Evolutionary conservation across 495 filamentous ascomycete species (phyloP).

Genomic region (Tuber brumale): DNA sequence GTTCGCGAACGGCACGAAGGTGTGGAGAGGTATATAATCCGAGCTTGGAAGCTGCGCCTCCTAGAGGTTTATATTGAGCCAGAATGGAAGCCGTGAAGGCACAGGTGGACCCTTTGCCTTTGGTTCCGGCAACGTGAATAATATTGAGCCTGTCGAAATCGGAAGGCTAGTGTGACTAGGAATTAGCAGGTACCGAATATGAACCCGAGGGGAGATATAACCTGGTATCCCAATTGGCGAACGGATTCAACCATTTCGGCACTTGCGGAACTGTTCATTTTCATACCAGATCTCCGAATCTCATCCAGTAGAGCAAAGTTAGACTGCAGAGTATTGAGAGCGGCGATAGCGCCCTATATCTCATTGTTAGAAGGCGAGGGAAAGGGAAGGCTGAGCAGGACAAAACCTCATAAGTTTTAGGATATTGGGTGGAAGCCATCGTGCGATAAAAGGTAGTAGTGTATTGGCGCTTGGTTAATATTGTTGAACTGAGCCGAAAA

Average conservation of each 20-base stretch:
- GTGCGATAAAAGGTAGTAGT: not conserved
- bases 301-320: constrained; percentile 73
- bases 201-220: constrained; percentile 47
- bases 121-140: constrained; percentile 58
- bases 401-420: not conserved
- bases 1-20: constrained; percentile 55
- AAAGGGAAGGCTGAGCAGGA: not conserved
- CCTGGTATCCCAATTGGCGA: constrained; percentile 60
- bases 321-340: constrained; percentile 84
- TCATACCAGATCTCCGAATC: constrained; percentile 58
- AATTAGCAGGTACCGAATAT: not conserved
- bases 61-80: constrained; percentile 35
- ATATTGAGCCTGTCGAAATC: constrained; percentile 40
- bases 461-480: not conserved
- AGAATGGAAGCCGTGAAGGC: constrained; percentile 49
- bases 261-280: constrained; percentile 65
- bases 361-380: not conserved
- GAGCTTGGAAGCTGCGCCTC: constrained; percentile 43
- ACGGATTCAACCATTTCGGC: constrained; percentile 84
- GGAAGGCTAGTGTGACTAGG: constrained; percentile 15
- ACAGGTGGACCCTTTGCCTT: constrained; percentile 56
- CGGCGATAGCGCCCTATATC: constrained; percentile 68
- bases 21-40: constrained; percentile 66
- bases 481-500: not conserved
- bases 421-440: not conserved